Evolutionary conservation across 805 yeast genomes (phyloP), one percentile per base, ranked within the genome.

Genomic region (Schwanniomyces pseudopolymorphus): DNA sequence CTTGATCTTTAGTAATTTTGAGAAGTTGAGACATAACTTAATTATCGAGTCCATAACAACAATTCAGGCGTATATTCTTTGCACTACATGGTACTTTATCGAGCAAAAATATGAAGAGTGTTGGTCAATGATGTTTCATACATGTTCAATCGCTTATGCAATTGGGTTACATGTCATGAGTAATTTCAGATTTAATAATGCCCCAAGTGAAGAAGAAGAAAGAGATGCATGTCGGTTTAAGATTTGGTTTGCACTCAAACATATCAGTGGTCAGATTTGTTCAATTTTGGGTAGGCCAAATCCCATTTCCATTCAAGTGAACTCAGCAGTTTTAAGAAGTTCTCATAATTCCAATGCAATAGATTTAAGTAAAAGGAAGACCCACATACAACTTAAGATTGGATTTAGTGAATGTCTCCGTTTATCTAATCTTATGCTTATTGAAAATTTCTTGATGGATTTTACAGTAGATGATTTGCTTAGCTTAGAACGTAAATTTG

Each of bases 241-340:
- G 38, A 66, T 77, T 5, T 79, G 82, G 81, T 74, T 77, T 46
- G 78, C 78, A 2, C 65, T 78, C 44, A 73, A 75, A 50, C 69
- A 74, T 48, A 61, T 75, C 21, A 64, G 74, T n/a, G 76, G 79
- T 1, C 77, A 76, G 28, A 53, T 76, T 16, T 77, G 82, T 53
- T 74, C 81, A 0, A 73, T 77, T 13, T 61, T 78, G 21, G 82
- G 83, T 7, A 63, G 83, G 50, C 83, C 83, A 3, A 78, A 77
- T 50, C 83, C 83, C 1, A 78, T 79, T 8, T 72, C 80, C 1
- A 58, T 71, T 26, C 75, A 69, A 50, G 69, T 70, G 10, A 63
- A 64, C 46, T 60, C 61, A 16, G 50, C 55, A 3, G 61, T 69
- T 5, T 51, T 65, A 40, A 59, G 60, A 45, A 50, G 63, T 24